Conservation (phyloP, 208 protist species). For the Trypanosoma caninum region DNA sequence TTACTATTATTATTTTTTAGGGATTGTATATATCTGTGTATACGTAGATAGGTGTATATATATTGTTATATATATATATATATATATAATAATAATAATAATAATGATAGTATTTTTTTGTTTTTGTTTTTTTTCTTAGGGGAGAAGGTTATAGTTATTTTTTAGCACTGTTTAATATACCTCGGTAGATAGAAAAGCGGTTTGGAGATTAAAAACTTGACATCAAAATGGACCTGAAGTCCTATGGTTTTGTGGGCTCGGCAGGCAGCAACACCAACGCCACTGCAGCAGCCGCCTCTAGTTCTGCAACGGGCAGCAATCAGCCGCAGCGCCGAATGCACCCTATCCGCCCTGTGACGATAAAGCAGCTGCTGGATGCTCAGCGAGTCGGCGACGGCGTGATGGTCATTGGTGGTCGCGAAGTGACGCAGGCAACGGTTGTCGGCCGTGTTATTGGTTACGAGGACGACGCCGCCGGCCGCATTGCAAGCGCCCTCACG, state of each 20-base stretch:
- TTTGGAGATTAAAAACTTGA: conserved; percentile 3
- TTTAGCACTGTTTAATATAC: background rate
- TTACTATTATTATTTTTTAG: too few species aligned
- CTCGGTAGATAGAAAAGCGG: background rate
- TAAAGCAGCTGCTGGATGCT: conserved; percentile 83
- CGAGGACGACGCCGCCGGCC: conserved; percentile 54
- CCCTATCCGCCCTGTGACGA: conserved; percentile 85
- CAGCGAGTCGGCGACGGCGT: conserved; percentile 84
- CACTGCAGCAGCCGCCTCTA: background rate
- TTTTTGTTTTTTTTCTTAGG: background rate
- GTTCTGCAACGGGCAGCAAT: conserved; percentile 8
- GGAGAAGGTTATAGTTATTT: background rate
- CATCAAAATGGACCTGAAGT: conserved; percentile 11
- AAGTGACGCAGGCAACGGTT: conserved; percentile 83
- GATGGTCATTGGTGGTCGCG: conserved; percentile 84
- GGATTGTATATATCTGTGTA: too few species aligned
- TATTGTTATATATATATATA: too few species aligned
- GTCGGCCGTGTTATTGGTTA: conserved; percentile 82
- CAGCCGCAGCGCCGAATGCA: conserved; percentile 71
- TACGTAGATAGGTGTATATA: too few species aligned
- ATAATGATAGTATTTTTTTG: background rate
- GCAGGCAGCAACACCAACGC: background rate
- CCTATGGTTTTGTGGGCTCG: conserved; percentile 11
- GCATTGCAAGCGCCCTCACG: conserved; percentile 53
- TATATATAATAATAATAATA: background rate